Base-by-base conservation (phyloP, 768 basidiomycete genomes). In the Neoboletus magnificus region DNA sequence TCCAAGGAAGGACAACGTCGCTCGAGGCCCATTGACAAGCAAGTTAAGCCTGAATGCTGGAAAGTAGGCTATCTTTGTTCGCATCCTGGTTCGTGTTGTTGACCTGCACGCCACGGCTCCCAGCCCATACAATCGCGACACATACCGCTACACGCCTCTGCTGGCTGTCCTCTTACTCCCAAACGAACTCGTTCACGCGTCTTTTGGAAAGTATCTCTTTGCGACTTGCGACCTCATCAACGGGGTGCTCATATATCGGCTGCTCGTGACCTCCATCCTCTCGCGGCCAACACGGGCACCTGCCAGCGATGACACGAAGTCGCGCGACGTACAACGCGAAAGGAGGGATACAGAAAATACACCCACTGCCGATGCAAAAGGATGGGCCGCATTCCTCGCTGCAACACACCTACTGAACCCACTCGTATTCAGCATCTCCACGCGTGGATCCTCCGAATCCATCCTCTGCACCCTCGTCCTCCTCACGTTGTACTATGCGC, bases 61-160 rank as follows among this genome's bases (percentile, higher is more conserved):
- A 73, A 84, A 90, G 94, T 96, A 68, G 76, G 91, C 83, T 27
- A n/a, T 42, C 11, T 16, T 10, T 23, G 16, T 45, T 47, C 27
- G 35, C 9, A 9, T 40, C 39, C 12, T 50, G 6, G 23, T 27
- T 50, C 7, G 46, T n/a, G 20, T 49, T 49, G 50, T 37, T 48
- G 55, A 40, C 39, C 42, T 32, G 16, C 32, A 53, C 33, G 55
- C 54, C 59, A 23, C 63, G 27, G 33, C 23, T 35, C 50, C 52
- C 64, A 98, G 92, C 66, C 97, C 97, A 9, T 99, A 98, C 70
- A 80, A 78, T 12, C 82, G 97, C 39, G 83, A 89, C 62, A 99
- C 97, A 1, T 99, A 96, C 69, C 89, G 97, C 20, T 99, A 99
- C 71, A 98, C 97, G 0, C 97, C 97, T 8, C 74, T 99, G 32